Conservation (phyloP, 805 yeast species). For the Starmerella powellii region DNA sequence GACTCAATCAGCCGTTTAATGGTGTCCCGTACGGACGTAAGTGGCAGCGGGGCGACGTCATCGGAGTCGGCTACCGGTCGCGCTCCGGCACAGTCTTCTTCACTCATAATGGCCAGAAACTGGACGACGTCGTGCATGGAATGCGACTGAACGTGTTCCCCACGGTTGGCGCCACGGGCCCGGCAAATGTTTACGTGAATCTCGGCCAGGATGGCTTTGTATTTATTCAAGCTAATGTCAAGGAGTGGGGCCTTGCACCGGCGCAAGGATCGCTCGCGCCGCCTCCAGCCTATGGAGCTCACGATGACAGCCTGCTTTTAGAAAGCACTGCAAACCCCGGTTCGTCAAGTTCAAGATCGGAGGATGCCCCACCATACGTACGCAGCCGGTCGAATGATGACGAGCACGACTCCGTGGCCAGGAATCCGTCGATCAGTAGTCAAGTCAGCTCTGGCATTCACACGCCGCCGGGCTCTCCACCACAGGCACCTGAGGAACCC, state of each 20-base stretch:
- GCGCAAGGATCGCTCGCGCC: conserved; percentile 78
- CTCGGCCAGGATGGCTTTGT: conserved; percentile 85
- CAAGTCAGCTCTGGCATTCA: background rate
- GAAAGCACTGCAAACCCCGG: conserved; percentile 13
- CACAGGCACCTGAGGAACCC: background rate
- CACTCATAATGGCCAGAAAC: conserved; percentile 85
- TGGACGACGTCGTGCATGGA: conserved; percentile 66
- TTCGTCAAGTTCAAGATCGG: background rate
- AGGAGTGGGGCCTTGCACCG: conserved; percentile 94
- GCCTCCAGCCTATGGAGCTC: conserved; percentile 83
- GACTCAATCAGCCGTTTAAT: conserved; percentile 65
- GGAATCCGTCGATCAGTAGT: background rate
- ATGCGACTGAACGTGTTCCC: conserved; percentile 71
- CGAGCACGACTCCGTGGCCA: conserved; percentile 6
- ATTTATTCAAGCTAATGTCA: conserved; percentile 81
- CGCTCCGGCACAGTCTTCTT: conserved; percentile 79
- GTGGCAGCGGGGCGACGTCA: conserved; percentile 68
- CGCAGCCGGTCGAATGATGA: conserved; percentile 15
- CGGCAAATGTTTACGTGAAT: conserved; percentile 75
- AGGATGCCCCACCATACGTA: conserved; percentile 18
- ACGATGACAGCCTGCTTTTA: conserved; percentile 61
- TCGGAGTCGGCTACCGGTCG: conserved; percentile 82
- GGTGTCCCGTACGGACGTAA: conserved; percentile 36
- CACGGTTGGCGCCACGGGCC: conserved; percentile 73
- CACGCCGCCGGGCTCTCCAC: conserved; percentile 19